Conservation (phyloP, 257 asterid genomes). For the Solanum microdontum region DNA sequence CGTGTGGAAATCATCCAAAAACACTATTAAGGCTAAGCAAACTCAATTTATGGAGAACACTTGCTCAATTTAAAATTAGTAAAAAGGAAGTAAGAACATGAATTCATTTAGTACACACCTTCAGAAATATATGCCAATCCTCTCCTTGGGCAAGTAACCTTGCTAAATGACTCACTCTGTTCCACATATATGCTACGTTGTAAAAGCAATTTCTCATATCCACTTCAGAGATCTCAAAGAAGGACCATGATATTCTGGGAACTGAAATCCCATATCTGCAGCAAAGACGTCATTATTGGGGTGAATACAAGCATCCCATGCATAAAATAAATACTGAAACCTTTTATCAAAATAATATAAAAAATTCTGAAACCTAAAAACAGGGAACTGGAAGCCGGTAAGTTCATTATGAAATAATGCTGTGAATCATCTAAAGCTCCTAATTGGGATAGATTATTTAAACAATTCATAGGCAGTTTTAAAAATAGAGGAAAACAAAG, state of each 20-base stretch:
- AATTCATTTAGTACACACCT: slow-evolving; percentile 24
- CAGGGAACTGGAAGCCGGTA: not conserved
- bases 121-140: slow-evolving; percentile 70
- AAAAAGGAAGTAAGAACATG: not conserved
- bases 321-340: not conserved
- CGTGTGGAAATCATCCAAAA: not conserved
- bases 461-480: not conserved
- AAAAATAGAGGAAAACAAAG: not conserved
- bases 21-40: not conserved
- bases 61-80: not conserved
- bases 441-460: not conserved
- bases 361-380: not conserved
- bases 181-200: slow-evolving; percentile 42
- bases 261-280: slow-evolving; percentile 44
- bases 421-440: not conserved
- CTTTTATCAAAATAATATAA: not conserved
- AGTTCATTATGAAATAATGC: not conserved
- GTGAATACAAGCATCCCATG: not conserved
- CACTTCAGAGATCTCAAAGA: slow-evolving; percentile 76
- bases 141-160: slow-evolving; percentile 67
- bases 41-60: not conserved
- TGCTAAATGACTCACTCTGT: slow-evolving; percentile 35
- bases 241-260: slow-evolving; percentile 56
- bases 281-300: not conserved
- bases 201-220: slow-evolving; percentile 43